phyloP scores from a whole-genome alignment of 805 yeast species.

The Teunomyces kruisii region DNA sequence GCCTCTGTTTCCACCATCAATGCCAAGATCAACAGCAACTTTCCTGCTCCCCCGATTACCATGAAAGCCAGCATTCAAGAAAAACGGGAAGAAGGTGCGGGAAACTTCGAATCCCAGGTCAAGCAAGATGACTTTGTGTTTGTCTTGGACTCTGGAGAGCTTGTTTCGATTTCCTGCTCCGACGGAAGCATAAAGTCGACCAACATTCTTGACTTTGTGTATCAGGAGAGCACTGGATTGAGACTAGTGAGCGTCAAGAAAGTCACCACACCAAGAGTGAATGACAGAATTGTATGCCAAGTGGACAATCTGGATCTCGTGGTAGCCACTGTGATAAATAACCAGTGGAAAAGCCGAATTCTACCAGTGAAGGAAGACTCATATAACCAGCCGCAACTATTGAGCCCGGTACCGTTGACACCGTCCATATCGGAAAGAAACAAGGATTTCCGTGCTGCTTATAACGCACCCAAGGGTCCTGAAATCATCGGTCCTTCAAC shows the following conservation, averaged over 20 bases:
- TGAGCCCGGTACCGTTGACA: slow-evolving; percentile 11
- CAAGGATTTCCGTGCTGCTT: slow-evolving; percentile 1
- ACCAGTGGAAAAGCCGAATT: slow-evolving; percentile 61
- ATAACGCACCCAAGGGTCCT: background rate
- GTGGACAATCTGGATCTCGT: slow-evolving; percentile 50
- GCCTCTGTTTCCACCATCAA: slow-evolving; percentile 22
- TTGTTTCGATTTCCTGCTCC: slow-evolving; percentile 49
- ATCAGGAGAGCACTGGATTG: slow-evolving; percentile 10
- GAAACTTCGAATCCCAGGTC: slow-evolving; percentile 14
- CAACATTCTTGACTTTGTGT: slow-evolving; percentile 24
- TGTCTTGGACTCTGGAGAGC: slow-evolving; percentile 50
- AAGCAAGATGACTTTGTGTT: slow-evolving; percentile 50
- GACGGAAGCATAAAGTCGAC: slow-evolving; percentile 42
- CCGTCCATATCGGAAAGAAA: background rate
- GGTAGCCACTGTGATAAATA: slow-evolving; percentile 64
- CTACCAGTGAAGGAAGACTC: slow-evolving; percentile 47
- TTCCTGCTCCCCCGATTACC: slow-evolving; percentile 26
- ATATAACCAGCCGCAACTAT: slow-evolving; percentile 35
- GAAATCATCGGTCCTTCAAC: slow-evolving; percentile 5
- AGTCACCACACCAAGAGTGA: slow-evolving; percentile 68
- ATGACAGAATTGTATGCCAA: slow-evolving; percentile 65
- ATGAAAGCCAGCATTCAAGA: slow-evolving; percentile 10
- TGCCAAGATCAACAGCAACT: slow-evolving; percentile 32
- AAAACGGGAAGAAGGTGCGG: slow-evolving; percentile 4
- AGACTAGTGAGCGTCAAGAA: slow-evolving; percentile 52